Percentiles rank a stretch among this genome's conserved stretches.
Conservation (phyloP, 192 early-diverging fungal genomes). For the Backusella australiensis region DNA sequence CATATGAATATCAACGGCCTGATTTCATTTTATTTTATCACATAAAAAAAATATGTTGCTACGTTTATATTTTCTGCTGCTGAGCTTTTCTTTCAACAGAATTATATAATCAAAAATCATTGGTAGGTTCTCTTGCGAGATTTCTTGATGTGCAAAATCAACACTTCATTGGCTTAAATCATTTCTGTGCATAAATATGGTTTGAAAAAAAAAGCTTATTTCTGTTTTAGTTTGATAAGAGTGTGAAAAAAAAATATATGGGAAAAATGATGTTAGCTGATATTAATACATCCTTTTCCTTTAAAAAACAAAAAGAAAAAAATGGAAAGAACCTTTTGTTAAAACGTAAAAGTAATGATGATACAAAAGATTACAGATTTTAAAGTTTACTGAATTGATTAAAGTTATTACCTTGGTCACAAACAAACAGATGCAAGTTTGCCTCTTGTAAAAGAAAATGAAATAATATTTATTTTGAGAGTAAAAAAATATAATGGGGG, state of each 20-base stretch:
- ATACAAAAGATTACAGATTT: background rate
- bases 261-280: background rate
- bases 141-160: too few relatives aligned
- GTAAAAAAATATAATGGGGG: background rate
- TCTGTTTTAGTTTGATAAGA: background rate
- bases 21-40: background rate
- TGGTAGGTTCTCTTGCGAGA: background rate
- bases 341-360: too few relatives aligned
- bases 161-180: background rate
- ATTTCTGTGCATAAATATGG: background rate
- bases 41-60: background rate
- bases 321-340: too few relatives aligned
- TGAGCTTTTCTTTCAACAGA: too few relatives aligned
- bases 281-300: background rate
- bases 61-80: background rate
- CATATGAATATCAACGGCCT: background rate
- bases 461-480: background rate
- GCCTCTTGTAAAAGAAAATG: background rate
- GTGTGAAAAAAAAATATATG: background rate
- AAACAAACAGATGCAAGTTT: background rate
- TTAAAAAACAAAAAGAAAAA: background rate
- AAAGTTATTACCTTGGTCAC: background rate
- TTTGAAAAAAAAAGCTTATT: background rate
- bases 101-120: background rate
- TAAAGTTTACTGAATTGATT: background rate